Evolutionary conservation across 2,329 filamentous ascomycete genomes (phyloP), one percentile per base, ranked within the genome.

Genomic region (Scedosporium apiospermum): DNA sequence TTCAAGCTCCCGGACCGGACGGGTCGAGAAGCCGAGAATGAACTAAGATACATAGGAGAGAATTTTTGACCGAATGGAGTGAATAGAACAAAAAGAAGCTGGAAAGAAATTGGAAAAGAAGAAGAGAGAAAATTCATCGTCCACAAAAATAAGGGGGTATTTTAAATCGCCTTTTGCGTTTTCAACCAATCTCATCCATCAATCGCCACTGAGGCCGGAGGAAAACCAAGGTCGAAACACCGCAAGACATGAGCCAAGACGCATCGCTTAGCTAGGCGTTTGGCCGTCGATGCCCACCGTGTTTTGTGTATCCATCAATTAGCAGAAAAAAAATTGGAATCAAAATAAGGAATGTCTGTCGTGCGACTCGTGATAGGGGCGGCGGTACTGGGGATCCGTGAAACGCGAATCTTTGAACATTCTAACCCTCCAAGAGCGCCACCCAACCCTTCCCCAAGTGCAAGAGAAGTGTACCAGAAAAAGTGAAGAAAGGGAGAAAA

Each of bases 321-420:
- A 66, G 63, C 64, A 66, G 55, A 67, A 70, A 67, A 21, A 63
- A 67, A n/a, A n/a, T n/a, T 65, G 63, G 63, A 66, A 62, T 63
- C 63, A 64, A 63, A 58, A 61, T 60, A 65, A 42, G 42, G 59
- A 53, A 51, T 59, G 64, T 60, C 63, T 64, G 65, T 60, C 60
- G 46, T 61, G 60, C 49, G 60, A 61, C 60, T 61, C 60, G 34
- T 61, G 55, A 61, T 14, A 38, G 59, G n/a, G 30, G 49, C 16
- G 42, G n/a, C 27, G 26, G 42, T n/a, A 61, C 23, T 21, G 42
- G 42, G 18, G 12, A 16, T 57, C 51, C 23, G 18, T 49, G 44
- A 49, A 49, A 21, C 44, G 44, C n/a, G n/a, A 49, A 21, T 18
- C 18, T 49, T n/a, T 49, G n/a, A 21, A 12, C n/a, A 49, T 49